Evolutionary conservation across 257 asterid species (phyloP).

Genomic region (Lithospermum erythrorhizon): DNA sequence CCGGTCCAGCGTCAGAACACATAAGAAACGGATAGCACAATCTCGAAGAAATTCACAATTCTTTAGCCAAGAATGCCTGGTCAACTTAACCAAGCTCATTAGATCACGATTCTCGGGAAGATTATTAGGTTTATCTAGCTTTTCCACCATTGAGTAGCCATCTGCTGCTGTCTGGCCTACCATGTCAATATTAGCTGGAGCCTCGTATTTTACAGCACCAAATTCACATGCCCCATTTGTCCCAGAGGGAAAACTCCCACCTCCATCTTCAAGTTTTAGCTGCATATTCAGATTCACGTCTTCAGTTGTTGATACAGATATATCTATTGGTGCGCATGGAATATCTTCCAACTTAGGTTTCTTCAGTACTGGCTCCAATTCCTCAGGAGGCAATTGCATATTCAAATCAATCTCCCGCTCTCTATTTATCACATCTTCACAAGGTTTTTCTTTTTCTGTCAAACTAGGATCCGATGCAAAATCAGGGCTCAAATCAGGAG

Average conservation of each 20-base stretch:
- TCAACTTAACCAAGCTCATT: conserved; percentile 61
- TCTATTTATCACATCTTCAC: conserved; percentile 33
- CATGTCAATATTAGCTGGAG: conserved; percentile 33
- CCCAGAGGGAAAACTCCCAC: conserved; percentile 19
- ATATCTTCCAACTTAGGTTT: conserved; percentile 63
- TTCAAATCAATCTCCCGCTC: conserved; percentile 70
- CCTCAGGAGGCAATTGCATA: conserved; percentile 49
- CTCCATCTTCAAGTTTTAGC: conserved; percentile 37
- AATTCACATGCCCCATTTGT: conserved; percentile 42
- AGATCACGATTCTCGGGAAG: conserved; percentile 60
- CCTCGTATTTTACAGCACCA: conserved; percentile 39
- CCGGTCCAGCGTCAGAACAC: conserved; percentile 94
- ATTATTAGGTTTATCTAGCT: conserved; percentile 30
- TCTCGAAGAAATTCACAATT: conserved; percentile 94
- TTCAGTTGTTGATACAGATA: conserved; percentile 11
- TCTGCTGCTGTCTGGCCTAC: conserved; percentile 24
- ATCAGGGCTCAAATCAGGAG: conserved; percentile 43
- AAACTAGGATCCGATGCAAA: conserved; percentile 21
- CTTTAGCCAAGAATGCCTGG: conserved; percentile 83
- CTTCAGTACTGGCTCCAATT: conserved; percentile 52
- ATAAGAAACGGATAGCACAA: conserved; percentile 95
- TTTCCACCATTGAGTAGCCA: conserved; percentile 41
- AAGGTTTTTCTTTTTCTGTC: conserved; percentile 28
- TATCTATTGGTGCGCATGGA: conserved; percentile 21
- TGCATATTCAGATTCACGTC: conserved; percentile 29